Evolutionary conservation across 2,329 filamentous ascomycete genomes (phyloP), one percentile per base, ranked within the genome.

Genomic region (Domatiomyces globalis): DNA sequence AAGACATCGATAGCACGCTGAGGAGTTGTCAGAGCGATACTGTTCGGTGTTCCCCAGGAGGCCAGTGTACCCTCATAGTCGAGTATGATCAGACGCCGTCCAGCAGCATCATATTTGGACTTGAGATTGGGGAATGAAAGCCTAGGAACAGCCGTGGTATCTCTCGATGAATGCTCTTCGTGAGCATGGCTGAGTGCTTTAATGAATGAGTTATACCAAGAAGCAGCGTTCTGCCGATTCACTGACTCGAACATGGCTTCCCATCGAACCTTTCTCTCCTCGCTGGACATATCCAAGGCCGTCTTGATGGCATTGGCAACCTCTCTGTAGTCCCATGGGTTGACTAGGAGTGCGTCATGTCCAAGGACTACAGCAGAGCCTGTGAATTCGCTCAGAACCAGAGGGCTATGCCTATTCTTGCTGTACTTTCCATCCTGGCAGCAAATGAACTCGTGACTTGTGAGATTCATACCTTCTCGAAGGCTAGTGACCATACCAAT

Each of bases 401-500:
- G 74, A 1, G 88, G 89, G 1, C 87, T 87, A 62, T 92, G 81
- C 67, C 87, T 89, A 71, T 88, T 88, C 51, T 81, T 72, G 2
- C 75, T 73, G 55, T 79, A 74, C 58, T 78, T 79, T 43, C 89
- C 89, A 62, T 96, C 90, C 64, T 96, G 90, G 63, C 89, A 95
- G 59, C 87, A 86, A 33, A 95, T 78, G 63, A 88, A 96, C 65
- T 96, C 90, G 65, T 96, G 92, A 5, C 85, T 89, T 0, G 90
- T 95, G 51, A 96, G 70, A 65, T 95, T 96, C 92, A 96, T 96
- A 56, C 90, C 90, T 66, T 96, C 90, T 49, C 92, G 87, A 61
- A 96, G 81, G 64, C 87, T 94, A 1, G 90, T 94, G 62, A 96
- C 92, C 79, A 95, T 92, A 48, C 96, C 73, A 2, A 84, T 85